Percentiles rank a stretch among this genome's conserved stretches.
These are phyloP conservation scores for Paramyrothecium sp. DNA, from an alignment of 2,329 filamentous ascomycete species.

Conservation along the genomic window DNA sequence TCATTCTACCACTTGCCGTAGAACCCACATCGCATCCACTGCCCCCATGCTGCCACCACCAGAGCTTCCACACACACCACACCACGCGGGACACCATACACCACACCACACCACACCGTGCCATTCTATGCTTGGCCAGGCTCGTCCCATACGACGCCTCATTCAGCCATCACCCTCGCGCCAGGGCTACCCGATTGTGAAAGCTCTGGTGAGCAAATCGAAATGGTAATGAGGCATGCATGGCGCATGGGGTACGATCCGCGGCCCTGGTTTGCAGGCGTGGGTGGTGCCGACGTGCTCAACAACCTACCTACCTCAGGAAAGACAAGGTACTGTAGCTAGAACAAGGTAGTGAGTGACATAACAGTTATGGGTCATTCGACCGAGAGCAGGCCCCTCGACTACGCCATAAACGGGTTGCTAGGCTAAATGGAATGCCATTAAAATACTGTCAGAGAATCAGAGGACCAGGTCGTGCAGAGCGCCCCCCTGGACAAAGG, in stretches of 20 bases:
- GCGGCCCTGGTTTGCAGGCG: background rate
- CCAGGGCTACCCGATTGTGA: no score
- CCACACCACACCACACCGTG: background rate
- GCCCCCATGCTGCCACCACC: background rate
- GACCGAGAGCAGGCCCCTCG: no score
- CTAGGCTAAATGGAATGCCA: no score
- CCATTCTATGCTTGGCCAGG: no score
- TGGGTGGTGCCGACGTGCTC: background rate
- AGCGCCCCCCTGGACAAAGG: background rate
- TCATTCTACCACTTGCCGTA: background rate
- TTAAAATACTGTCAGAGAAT: background rate
- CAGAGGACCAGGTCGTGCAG: background rate
- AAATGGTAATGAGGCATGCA: background rate
- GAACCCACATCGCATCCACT: background rate
- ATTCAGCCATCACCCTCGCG: no score
- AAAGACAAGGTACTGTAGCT: no score
- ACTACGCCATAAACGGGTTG: no score
- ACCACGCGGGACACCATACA: background rate
- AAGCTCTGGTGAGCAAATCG: background rate
- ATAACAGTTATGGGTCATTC: no score
- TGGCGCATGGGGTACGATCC: background rate
- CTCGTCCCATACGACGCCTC: no score
- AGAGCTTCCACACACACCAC: background rate
- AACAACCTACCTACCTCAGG: background rate
- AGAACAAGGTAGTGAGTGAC: no score